phyloP scores from a whole-genome alignment of 768 basidiomycete genomes.

The Hericium erinaceus region DNA sequence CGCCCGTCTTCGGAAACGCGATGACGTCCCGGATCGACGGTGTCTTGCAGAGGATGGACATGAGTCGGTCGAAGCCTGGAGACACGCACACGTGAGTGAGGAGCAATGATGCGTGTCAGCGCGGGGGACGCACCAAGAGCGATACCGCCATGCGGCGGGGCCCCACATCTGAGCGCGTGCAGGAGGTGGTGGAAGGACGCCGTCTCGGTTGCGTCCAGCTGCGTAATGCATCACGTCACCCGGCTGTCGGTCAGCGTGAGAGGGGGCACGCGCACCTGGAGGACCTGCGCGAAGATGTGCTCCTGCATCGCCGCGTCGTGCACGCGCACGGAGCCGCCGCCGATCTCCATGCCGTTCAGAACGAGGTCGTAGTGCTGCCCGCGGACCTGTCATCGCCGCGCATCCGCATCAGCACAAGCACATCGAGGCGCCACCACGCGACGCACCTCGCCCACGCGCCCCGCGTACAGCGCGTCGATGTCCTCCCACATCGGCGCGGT shows the following conservation, averaged over 20 bases:
- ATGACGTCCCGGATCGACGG: slow-evolving; percentile 91
- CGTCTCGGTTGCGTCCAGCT: slow-evolving; percentile 71
- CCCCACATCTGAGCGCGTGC: slow-evolving; percentile 81
- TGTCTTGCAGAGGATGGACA: slow-evolving; percentile 83
- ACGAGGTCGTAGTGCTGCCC: slow-evolving; percentile 97
- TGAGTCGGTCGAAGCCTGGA: slow-evolving; percentile 85
- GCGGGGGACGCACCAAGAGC: slow-evolving; percentile 58
- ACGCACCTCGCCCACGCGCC: slow-evolving; percentile 45
- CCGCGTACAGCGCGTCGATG: slow-evolving; percentile 63
- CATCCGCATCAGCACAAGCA: not conserved
- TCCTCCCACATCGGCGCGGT: slow-evolving; percentile 94
- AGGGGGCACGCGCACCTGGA: slow-evolving; percentile 45
- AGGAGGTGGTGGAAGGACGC: slow-evolving; percentile 75
- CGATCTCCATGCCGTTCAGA: slow-evolving; percentile 87
- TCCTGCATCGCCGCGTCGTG: slow-evolving; percentile 87
- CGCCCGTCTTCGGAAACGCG: slow-evolving; percentile 88
- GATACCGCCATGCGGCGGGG: slow-evolving; percentile 93
- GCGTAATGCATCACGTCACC: slow-evolving; percentile 1
- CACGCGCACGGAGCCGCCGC: slow-evolving; percentile 87
- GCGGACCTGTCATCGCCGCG: slow-evolving; percentile 47
- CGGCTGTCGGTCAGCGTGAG: not conserved
- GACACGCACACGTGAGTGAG: not conserved
- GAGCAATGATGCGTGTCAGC: not conserved
- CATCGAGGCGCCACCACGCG: slow-evolving; percentile 24
- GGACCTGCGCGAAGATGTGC: slow-evolving; percentile 62